These are phyloP conservation scores for Funneliformis geosporum DNA, from an alignment of 192 early-diverging fungal genomes.

Conservation along the genomic window DNA sequence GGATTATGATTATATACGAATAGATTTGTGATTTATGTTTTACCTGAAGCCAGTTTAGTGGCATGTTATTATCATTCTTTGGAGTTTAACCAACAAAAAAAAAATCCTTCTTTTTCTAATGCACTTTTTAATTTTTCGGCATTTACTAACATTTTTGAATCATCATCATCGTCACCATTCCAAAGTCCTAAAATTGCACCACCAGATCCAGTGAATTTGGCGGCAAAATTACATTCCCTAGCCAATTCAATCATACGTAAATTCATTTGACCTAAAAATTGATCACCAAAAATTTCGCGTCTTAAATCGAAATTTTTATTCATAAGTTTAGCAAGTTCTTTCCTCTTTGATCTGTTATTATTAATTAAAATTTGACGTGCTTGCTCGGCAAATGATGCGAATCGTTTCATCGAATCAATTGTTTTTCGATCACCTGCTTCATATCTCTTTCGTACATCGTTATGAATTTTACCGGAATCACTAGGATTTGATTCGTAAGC, in stretches of 20 bases:
- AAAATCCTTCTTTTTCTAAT: conserved; percentile 47
- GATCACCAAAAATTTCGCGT: conserved; percentile 52
- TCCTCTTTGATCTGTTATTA: conserved; percentile 15
- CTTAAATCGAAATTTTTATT: conserved; percentile 57
- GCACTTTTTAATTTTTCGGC: conserved; percentile 33
- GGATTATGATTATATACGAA: too few species aligned
- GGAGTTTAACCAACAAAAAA: conserved; percentile 38
- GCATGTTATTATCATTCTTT: not conserved
- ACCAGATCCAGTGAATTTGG: conserved; percentile 63
- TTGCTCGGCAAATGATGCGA: conserved; percentile 46
- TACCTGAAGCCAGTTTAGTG: too few species aligned
- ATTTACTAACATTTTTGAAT: conserved; percentile 9
- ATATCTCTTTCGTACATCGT: conserved; percentile 51
- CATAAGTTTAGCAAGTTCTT: conserved; percentile 53
- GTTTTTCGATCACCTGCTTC: conserved; percentile 56
- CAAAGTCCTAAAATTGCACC: conserved; percentile 63
- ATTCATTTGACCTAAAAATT: conserved; percentile 50
- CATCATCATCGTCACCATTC: conserved; percentile 31
- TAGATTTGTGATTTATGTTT: too few species aligned
- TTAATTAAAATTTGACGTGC: conserved; percentile 39
- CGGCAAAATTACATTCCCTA: conserved; percentile 45
- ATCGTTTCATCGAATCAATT: conserved; percentile 53
- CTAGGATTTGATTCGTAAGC: conserved; percentile 58
- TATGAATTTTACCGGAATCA: conserved; percentile 65
- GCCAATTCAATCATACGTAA: conserved; percentile 55